These are phyloP conservation scores for Paraconiothyrium sp. DNA, from an alignment of 2,329 filamentous ascomycete species.

Conservation along the genomic window DNA sequence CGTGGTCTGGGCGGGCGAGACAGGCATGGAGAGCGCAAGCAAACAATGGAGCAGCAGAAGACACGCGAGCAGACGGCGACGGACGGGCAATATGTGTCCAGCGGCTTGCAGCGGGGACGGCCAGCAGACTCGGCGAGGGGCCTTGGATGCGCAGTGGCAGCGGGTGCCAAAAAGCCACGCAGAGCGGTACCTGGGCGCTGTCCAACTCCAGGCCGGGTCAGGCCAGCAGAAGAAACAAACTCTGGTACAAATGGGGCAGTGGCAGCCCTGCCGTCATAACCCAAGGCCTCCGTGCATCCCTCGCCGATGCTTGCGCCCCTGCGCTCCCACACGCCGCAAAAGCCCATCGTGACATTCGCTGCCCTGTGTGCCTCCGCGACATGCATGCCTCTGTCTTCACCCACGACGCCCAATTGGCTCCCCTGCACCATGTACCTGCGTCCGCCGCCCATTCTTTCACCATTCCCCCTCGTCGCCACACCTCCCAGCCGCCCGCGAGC, in stretches of 20 bases:
- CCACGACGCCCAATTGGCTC: neutral
- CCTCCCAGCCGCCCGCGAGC: neutral
- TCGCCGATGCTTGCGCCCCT: neutral
- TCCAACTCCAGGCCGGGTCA: neutral
- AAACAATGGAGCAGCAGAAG: neutral
- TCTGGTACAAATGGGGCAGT: conserved; percentile 9
- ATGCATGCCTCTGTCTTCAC: neutral
- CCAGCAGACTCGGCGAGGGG: neutral
- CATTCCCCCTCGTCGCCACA: neutral
- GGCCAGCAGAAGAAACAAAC: conserved; percentile 10
- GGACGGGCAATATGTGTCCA: neutral
- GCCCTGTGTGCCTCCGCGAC: neutral
- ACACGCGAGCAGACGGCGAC: neutral
- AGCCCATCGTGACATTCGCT: conserved; percentile 6
- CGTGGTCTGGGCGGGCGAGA: conserved; percentile 20
- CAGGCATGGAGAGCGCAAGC: conserved; percentile 9
- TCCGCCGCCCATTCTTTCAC: neutral
- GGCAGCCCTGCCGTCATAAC: conserved; percentile 3
- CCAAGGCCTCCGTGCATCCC: neutral
- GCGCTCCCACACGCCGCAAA: neutral
- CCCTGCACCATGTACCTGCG: neutral
- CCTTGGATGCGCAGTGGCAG: neutral
- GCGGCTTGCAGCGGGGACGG: neutral
- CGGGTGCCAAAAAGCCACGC: neutral
- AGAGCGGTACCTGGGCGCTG: neutral